Conservation (phyloP, 768 basidiomycete genomes). For the Hygrophorus pudorinus region DNA sequence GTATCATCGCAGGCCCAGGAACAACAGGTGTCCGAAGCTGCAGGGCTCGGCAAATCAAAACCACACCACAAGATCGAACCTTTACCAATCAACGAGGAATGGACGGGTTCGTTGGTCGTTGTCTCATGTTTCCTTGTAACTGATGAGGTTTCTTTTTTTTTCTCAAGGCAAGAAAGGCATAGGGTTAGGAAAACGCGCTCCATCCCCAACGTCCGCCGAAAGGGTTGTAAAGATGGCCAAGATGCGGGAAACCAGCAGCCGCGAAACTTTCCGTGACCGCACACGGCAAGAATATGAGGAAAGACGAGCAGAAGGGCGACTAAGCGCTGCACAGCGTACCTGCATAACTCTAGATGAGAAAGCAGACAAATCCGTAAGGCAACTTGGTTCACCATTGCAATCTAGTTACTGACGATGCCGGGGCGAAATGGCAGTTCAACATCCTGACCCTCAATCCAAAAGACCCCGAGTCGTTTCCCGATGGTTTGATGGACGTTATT, state of each 20-base stretch:
- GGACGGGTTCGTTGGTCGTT: constrained; percentile 52
- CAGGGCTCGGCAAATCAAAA: neutral
- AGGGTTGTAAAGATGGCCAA: constrained; percentile 69
- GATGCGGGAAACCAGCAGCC: constrained; percentile 48
- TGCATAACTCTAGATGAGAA: constrained; percentile 69
- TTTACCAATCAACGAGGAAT: constrained; percentile 59
- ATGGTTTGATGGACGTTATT: constrained; percentile 51
- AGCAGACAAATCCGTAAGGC: constrained; percentile 51
- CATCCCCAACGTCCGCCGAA: constrained; percentile 53
- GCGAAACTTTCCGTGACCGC: constrained; percentile 59
- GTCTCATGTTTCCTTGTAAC: neutral
- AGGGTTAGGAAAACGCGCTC: constrained; percentile 57
- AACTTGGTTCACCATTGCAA: constrained; percentile 5
- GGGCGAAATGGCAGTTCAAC: constrained; percentile 65
- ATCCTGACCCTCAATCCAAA: constrained; percentile 69
- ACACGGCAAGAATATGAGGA: constrained; percentile 68
- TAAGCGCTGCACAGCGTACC: constrained; percentile 63
- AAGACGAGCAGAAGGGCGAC: constrained; percentile 58
- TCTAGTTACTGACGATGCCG: constrained; percentile 1
- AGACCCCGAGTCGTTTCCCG: constrained; percentile 55
- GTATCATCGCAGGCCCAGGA: too few species aligned
- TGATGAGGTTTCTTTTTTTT: constrained; percentile 7
- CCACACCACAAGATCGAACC: constrained; percentile 49
- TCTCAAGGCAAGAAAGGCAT: constrained; percentile 69
- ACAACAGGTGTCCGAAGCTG: neutral